phyloP scores from a whole-genome alignment of 2,329 filamentous ascomycete genomes.

The Pyricularia sp. region DNA sequence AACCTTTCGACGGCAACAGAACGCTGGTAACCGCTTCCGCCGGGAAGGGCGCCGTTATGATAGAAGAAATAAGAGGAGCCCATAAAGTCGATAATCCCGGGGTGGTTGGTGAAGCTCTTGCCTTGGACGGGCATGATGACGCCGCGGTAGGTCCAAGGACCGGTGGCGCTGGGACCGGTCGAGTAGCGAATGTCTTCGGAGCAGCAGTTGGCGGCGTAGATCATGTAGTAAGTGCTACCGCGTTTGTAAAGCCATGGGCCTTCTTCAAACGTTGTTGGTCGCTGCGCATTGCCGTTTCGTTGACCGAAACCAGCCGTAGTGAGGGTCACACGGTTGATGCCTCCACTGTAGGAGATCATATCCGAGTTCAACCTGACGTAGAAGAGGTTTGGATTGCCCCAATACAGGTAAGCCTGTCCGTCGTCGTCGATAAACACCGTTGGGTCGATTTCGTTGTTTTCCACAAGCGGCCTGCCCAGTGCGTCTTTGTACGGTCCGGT shows the following conservation, averaged over 20 bases:
- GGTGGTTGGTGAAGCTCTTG: constrained; percentile 20
- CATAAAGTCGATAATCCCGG: constrained; percentile 19
- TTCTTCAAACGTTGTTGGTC: constrained; percentile 17
- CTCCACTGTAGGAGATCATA: constrained; percentile 25
- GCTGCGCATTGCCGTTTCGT: constrained; percentile 2
- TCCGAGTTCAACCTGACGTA: constrained; percentile 29
- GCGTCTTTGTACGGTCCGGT: constrained; percentile 25
- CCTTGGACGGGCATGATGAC: constrained; percentile 19
- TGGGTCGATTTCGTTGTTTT: constrained; percentile 25
- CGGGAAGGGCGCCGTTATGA: constrained; percentile 21
- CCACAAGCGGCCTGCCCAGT: constrained; percentile 22
- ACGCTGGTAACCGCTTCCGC: constrained; percentile 17
- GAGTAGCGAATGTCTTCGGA: constrained; percentile 21
- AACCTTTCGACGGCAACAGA: constrained; percentile 19
- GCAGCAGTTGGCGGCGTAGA: constrained; percentile 20
- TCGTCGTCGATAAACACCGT: constrained; percentile 28
- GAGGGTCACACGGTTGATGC: constrained; percentile 12
- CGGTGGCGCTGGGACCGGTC: constrained; percentile 16
- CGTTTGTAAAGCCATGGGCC: constrained; percentile 23
- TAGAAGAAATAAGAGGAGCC: constrained; percentile 21
- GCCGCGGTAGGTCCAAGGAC: constrained; percentile 21
- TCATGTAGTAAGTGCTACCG: constrained; percentile 18
- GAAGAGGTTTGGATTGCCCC: constrained; percentile 25
- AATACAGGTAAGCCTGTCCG: constrained; percentile 32
- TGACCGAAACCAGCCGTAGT: constrained; percentile 6